Evolutionary conservation across 768 basidiomycete species (phyloP).

Genomic region (Psilocybe tampanensis): DNA sequence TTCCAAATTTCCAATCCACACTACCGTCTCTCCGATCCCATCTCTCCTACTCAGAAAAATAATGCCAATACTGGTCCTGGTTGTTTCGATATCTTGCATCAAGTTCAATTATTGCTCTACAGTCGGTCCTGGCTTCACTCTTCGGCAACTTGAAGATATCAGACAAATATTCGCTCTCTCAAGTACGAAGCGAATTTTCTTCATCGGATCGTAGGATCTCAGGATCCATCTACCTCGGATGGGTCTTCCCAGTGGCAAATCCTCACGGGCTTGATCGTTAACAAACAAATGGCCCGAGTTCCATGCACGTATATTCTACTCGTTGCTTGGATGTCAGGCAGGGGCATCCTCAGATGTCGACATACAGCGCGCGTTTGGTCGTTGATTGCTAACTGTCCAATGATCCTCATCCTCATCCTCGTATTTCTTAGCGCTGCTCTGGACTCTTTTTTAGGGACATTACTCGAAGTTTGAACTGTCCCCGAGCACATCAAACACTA

Average conservation of each 20-base stretch:
- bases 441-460: conserved; percentile 44
- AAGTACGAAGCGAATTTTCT: conserved; percentile 56
- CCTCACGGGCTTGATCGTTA: conserved; percentile 43
- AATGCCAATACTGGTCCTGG: conserved; percentile 52
- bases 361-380: conserved; percentile 28
- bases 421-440: conserved; percentile 38
- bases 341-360: conserved; percentile 24
- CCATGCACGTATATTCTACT: conserved; percentile 64
- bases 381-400: neutral
- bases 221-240: conserved; percentile 44
- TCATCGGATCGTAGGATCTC: conserved; percentile 50
- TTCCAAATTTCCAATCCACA: conserved; percentile 54
- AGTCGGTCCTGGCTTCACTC: conserved; percentile 61
- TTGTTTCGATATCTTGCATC: conserved; percentile 52
- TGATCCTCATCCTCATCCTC: neutral
- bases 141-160: conserved; percentile 29
- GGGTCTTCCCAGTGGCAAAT: conserved; percentile 45
- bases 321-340: conserved; percentile 71
- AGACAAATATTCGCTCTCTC: conserved; percentile 22
- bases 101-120: conserved; percentile 41
- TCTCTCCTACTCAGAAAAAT: conserved; percentile 36
- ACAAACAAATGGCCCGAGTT: conserved; percentile 62
- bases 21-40: conserved; percentile 49
- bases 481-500: conserved; percentile 79
- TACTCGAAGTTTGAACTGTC: conserved; percentile 72